Conservation (phyloP, 441 rosid genomes). For the Syzygium syzygioides region DNA sequence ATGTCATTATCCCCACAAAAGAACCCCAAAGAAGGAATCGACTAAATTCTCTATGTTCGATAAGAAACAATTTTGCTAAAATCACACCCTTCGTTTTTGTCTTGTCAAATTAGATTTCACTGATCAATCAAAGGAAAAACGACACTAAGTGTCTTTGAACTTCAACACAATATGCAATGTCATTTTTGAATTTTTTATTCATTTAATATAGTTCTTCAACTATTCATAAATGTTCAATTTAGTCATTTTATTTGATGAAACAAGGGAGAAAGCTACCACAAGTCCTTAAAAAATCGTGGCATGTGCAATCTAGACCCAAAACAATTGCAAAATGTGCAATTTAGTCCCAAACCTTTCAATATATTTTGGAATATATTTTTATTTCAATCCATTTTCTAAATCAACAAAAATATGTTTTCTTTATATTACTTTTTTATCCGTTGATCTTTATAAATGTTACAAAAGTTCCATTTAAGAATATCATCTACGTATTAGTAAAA, state of each 20-base stretch:
- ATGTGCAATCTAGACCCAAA: too few species aligned
- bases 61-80: not conserved
- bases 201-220: rapidly evolving
- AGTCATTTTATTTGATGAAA: not conserved
- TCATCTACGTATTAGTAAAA: not conserved
- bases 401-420: not conserved
- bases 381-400: not conserved
- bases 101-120: not conserved
- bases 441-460: not conserved
- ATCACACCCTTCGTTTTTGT: not conserved
- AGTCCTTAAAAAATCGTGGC: not conserved
- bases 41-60: not conserved
- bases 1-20: not conserved
- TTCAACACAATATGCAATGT: not conserved
- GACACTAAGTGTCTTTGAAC: too few species aligned
- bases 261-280: not conserved
- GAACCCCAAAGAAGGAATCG: not conserved
- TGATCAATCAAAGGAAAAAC: not conserved
- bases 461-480: not conserved
- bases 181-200: not conserved
- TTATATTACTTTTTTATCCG: not conserved
- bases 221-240: not conserved
- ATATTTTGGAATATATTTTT: not conserved
- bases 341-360: not conserved
- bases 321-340: not conserved